Percentiles rank a stretch among this genome's conserved stretches.
phyloP scores from a whole-genome alignment of 2,329 filamentous ascomycete species.

The Macrophomina phaseolina region DNA sequence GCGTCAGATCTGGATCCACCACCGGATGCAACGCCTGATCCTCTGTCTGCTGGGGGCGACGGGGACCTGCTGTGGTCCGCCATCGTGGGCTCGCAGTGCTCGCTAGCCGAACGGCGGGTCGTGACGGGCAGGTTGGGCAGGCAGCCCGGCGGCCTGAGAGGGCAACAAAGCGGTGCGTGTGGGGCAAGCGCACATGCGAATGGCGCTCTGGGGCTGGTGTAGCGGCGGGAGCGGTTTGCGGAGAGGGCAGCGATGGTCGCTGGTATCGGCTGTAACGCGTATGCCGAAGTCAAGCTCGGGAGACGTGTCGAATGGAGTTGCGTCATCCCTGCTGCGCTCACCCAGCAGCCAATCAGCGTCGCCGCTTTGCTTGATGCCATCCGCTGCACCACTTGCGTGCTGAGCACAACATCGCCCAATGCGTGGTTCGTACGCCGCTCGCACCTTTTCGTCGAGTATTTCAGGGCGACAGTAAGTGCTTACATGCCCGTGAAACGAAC shows the following conservation, averaged over 20 bases:
- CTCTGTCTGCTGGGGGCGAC: background rate
- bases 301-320: slow-evolving; percentile 19
- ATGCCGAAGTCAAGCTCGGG: background rate
- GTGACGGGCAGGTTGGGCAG: background rate
- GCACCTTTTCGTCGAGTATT: background rate
- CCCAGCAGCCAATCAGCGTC: slow-evolving; percentile 14
- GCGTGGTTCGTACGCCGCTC: background rate
- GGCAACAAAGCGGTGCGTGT: slow-evolving; percentile 6
- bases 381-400: slow-evolving; percentile 20
- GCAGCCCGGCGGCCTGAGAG: background rate
- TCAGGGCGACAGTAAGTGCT: background rate
- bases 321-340: slow-evolving; percentile 7
- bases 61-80: background rate
- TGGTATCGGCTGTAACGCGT: background rate
- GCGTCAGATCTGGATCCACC: slow-evolving; percentile 11
- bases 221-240: background rate
- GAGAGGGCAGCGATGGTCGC: background rate
- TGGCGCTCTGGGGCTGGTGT: background rate
- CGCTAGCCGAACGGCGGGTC: background rate
- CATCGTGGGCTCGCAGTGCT: background rate
- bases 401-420: slow-evolving; percentile 24
- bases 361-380: slow-evolving; percentile 20
- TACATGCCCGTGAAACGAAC: background rate
- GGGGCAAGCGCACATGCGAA: slow-evolving; percentile 7
- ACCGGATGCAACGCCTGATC: background rate